Conservation (phyloP, 2,329 filamentous ascomycete genomes). For the Aaosphaeria arxii region DNA sequence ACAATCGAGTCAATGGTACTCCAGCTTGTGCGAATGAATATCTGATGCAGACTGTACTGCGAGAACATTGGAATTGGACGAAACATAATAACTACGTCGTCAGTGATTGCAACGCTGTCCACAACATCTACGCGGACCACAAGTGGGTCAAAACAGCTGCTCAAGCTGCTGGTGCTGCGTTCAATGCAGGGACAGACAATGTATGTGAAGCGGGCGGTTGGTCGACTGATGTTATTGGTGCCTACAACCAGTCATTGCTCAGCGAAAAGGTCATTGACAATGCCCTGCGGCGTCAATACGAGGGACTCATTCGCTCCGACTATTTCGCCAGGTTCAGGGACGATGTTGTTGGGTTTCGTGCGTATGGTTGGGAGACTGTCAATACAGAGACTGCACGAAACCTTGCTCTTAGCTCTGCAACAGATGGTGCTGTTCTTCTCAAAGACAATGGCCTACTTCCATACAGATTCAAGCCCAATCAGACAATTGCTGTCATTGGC, state of each 20-base stretch:
- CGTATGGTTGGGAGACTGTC: slow-evolving; percentile 36
- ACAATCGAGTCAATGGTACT: slow-evolving; percentile 62
- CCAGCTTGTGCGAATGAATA: slow-evolving; percentile 64
- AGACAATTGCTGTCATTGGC: slow-evolving; percentile 57
- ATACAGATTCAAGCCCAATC: slow-evolving; percentile 35
- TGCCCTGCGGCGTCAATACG: slow-evolving; percentile 54
- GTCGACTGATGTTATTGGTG: slow-evolving; percentile 4
- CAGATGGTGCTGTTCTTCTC: slow-evolving; percentile 49
- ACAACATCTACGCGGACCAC: slow-evolving; percentile 52
- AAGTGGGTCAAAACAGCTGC: slow-evolving; percentile 11
- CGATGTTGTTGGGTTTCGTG: neutral
- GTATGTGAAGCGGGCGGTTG: slow-evolving; percentile 5
- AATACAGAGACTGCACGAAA: slow-evolving; percentile 52
- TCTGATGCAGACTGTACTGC: slow-evolving; percentile 60
- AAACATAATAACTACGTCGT: slow-evolving; percentile 61
- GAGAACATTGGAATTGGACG: slow-evolving; percentile 64
- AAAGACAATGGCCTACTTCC: slow-evolving; percentile 53
- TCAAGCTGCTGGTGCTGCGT: slow-evolving; percentile 20
- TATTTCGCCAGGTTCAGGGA: slow-evolving; percentile 43
- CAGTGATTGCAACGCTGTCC: slow-evolving; percentile 62
- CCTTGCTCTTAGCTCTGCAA: slow-evolving; percentile 54
- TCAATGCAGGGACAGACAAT: slow-evolving; percentile 19
- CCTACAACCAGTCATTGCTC: slow-evolving; percentile 3
- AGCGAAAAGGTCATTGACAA: slow-evolving; percentile 44
- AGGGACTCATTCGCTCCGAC: slow-evolving; percentile 54